Conservation (phyloP, 495 filamentous ascomycete species). For the Daldinia vernicosa region DNA sequence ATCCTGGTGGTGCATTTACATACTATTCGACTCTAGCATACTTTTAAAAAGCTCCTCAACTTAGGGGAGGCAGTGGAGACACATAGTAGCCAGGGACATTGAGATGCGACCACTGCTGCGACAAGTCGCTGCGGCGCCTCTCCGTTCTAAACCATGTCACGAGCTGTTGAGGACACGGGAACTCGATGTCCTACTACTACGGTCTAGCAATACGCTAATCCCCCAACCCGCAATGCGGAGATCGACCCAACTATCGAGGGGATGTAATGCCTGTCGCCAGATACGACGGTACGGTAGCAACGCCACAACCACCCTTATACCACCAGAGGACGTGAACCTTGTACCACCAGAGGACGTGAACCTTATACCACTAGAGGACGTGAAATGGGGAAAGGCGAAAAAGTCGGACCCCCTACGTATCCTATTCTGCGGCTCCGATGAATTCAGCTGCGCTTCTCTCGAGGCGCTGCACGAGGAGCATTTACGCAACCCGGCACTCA, state of each 20-base stretch:
- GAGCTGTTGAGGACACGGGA: not conserved
- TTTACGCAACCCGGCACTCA: conserved; percentile 59
- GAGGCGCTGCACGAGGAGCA: conserved; percentile 72
- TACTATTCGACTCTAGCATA: not conserved
- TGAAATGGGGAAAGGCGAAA: not conserved
- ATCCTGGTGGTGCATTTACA: not conserved
- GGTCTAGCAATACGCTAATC: not conserved
- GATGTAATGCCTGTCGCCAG: conserved; percentile 7
- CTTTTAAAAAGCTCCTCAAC: not conserved
- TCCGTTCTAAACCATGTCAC: conserved; percentile 7
- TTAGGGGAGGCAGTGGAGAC: not conserved
- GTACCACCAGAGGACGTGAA: not conserved
- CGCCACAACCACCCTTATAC: not conserved
- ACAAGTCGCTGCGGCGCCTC: not conserved
- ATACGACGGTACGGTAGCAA: conserved; percentile 9
- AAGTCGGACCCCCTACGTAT: conserved; percentile 75
- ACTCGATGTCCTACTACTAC: not conserved
- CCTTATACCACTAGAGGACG: too few relatives aligned
- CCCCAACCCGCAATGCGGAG: not conserved
- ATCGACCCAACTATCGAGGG: not conserved
- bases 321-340: not conserved
- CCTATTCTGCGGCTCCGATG: conserved; percentile 94
- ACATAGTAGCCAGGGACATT: not conserved
- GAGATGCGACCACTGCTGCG: conserved; percentile 20
- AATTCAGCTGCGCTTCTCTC: conserved; percentile 86